A percentile compares a stretch with the other conserved stretches of the same genome.
These are phyloP conservation scores for Neophaeococcomyces aloes DNA, from an alignment of 2,329 filamentous ascomycete genomes.

Conservation along the genomic window DNA sequence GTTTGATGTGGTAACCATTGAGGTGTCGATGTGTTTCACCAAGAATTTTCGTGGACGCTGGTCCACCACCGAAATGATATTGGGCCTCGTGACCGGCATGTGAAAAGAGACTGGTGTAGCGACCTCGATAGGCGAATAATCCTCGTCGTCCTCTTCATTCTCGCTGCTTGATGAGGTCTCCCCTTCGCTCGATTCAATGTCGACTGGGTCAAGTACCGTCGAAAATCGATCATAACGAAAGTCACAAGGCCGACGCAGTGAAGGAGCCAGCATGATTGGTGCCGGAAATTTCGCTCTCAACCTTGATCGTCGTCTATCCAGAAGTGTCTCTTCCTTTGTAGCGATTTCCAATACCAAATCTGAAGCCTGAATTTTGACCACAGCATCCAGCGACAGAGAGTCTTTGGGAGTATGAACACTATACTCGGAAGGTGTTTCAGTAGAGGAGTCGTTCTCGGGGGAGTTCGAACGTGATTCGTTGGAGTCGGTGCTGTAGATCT, in stretches of 20 bases:
- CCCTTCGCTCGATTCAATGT: not conserved
- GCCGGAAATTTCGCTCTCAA: not conserved
- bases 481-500: not conserved
- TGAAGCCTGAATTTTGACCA: not conserved
- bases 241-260: slow-evolving; percentile 1
- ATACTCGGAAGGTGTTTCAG: slow-evolving; percentile 6
- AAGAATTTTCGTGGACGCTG: not conserved
- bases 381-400: not conserved
- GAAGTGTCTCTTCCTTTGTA: not conserved
- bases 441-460: slow-evolving; percentile 3
- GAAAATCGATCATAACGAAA: slow-evolving; percentile 8
- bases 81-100: slow-evolving; percentile 16
- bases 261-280: not conserved
- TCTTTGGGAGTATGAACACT: slow-evolving; percentile 2
- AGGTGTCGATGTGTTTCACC: slow-evolving; percentile 3
- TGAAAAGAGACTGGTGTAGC: slow-evolving; percentile 19
- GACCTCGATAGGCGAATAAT: slow-evolving; percentile 17
- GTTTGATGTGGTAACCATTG: slow-evolving; percentile 4
- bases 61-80: slow-evolving; percentile 18
- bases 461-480: slow-evolving; percentile 3
- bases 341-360: not conserved
- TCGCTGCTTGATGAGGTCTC: not conserved
- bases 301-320: not conserved
- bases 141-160: slow-evolving; percentile 1
- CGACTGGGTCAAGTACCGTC: slow-evolving; percentile 1